Evolutionary conservation across 257 asterid genomes (phyloP).

Genomic region (Anisodus acutangulus): DNA sequence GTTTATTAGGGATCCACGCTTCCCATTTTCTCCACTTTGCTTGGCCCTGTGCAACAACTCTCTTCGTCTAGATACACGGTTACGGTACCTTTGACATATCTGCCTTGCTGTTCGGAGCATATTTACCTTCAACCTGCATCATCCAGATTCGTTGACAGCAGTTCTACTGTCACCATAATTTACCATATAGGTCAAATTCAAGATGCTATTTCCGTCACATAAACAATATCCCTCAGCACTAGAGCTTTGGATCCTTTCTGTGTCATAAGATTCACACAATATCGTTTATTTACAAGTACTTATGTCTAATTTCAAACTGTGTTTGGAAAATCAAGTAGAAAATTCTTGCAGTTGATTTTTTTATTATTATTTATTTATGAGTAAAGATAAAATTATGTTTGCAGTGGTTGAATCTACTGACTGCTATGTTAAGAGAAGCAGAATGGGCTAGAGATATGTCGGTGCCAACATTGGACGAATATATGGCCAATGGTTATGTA

Average conservation of each 20-base stretch:
- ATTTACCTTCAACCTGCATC: slow-evolving; percentile 21
- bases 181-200: neutral
- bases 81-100: slow-evolving; percentile 16
- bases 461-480: slow-evolving; percentile 67
- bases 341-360: slow-evolving; percentile 3
- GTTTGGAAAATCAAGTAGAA: slow-evolving; percentile 16
- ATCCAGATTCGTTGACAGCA: slow-evolving; percentile 18
- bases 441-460: slow-evolving; percentile 59
- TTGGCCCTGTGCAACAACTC: neutral
- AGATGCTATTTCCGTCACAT: slow-evolving; percentile 7
- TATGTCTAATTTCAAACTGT: neutral
- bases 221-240: slow-evolving; percentile 22
- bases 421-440: slow-evolving; percentile 81
- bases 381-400: slow-evolving; percentile 34
- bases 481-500: slow-evolving; percentile 67
- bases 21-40: neutral
- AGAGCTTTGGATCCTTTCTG: slow-evolving; percentile 4
- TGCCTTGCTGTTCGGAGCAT: slow-evolving; percentile 8
- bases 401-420: slow-evolving; percentile 80
- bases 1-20: slow-evolving; percentile 17
- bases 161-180: neutral
- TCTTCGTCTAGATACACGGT: neutral
- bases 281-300: neutral
- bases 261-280: neutral
- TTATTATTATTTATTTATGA: neutral